Evolutionary conservation across 176 grass and related monocot species (phyloP).

Genomic region (Tillandsia leiboldiana): DNA sequence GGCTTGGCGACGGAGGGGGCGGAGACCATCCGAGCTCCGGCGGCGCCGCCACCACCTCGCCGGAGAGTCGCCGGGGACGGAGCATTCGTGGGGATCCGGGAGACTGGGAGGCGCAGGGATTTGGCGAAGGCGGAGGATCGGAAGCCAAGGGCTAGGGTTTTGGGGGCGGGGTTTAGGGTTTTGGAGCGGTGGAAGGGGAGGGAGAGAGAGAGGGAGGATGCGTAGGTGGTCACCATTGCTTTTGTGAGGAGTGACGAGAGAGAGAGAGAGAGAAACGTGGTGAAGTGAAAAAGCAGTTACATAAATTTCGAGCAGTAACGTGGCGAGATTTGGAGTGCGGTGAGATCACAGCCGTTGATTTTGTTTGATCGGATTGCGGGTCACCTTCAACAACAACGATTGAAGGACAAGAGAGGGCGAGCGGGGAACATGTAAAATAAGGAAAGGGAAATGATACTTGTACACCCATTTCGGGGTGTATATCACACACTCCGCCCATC

Average conservation of each 20-base stretch:
- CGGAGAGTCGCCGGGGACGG: not conserved
- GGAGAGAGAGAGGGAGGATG: slow-evolving; percentile 14
- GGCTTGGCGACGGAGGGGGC: slow-evolving; percentile 29
- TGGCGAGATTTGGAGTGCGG: too few relatives aligned
- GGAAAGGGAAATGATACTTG: too few relatives aligned
- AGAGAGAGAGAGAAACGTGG: not conserved
- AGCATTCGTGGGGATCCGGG: slow-evolving; percentile 1
- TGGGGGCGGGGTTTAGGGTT: slow-evolving; percentile 28
- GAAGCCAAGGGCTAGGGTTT: slow-evolving; percentile 5
- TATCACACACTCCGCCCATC: too few relatives aligned
- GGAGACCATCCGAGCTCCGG: slow-evolving; percentile 36
- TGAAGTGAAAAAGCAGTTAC: too few relatives aligned
- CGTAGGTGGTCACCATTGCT: slow-evolving; percentile 45
- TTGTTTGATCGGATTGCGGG: too few relatives aligned
- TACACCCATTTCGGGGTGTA: too few relatives aligned
- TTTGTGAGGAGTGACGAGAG: not conserved
- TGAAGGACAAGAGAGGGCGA: too few relatives aligned
- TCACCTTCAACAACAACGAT: too few relatives aligned
- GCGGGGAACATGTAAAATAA: too few relatives aligned
- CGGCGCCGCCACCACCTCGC: slow-evolving; percentile 24
- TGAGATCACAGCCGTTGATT: too few relatives aligned
- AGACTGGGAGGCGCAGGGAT: slow-evolving; percentile 13
- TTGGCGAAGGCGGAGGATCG: slow-evolving; percentile 18
- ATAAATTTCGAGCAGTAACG: too few relatives aligned
- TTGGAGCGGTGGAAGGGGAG: slow-evolving; percentile 36